phyloP scores from a whole-genome alignment of 2,329 filamentous ascomycete genomes.

The Nothophaeocryptopus gaeumannii region DNA sequence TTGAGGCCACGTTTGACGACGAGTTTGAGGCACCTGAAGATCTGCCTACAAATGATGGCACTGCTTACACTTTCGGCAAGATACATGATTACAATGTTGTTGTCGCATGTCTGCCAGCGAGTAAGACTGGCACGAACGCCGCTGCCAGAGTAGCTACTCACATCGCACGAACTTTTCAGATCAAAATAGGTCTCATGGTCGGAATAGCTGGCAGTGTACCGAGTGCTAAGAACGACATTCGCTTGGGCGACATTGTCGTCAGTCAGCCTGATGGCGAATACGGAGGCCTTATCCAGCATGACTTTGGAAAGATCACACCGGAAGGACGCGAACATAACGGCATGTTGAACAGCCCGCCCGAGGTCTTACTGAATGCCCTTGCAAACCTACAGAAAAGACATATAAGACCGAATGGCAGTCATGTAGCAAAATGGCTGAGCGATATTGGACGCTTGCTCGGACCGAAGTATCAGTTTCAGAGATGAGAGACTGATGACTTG shows the following conservation, averaged over 20 bases:
- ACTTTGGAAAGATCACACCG: slow-evolving; percentile 3
- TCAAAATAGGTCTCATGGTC: slow-evolving; percentile 20
- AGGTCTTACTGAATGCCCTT: no score
- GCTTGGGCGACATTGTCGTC: slow-evolving; percentile 32
- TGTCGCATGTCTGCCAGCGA: slow-evolving; percentile 23
- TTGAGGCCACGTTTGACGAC: slow-evolving; percentile 11
- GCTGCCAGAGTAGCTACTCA: slow-evolving; percentile 24
- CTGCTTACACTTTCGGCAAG: slow-evolving; percentile 15
- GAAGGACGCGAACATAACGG: no score
- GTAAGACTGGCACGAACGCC: slow-evolving; percentile 18
- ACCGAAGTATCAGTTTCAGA: slow-evolving; percentile 6
- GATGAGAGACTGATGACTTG: no score
- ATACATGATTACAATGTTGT: slow-evolving; percentile 28
- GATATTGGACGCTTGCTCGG: no score
- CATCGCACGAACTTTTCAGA: slow-evolving; percentile 22
- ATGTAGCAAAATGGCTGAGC: neutral
- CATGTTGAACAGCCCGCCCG: no score
- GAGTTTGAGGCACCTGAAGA: neutral
- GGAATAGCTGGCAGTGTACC: slow-evolving; percentile 17
- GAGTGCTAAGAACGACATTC: slow-evolving; percentile 21
- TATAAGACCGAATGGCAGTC: no score
- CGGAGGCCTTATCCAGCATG: slow-evolving; percentile 32
- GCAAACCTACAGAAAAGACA: no score
- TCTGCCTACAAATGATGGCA: slow-evolving; percentile 7
- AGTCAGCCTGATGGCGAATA: slow-evolving; percentile 18